Percentiles rank a stretch among this genome's conserved stretches.
Conservation (phyloP, 768 basidiomycete genomes). For the Boletales sp. region DNA sequence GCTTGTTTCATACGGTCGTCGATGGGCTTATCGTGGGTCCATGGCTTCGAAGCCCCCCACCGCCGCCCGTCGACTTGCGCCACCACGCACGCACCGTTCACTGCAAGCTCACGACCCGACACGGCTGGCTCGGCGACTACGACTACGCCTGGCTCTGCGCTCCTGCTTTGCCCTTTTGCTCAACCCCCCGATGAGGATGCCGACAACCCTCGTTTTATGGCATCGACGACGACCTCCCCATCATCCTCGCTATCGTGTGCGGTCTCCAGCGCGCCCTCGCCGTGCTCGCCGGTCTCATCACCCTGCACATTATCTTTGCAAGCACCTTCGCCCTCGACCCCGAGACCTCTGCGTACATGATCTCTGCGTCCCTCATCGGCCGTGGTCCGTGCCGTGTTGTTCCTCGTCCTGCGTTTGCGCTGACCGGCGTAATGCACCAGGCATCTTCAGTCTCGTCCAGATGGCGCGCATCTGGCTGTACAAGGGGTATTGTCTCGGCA, state of each 20-base stretch:
- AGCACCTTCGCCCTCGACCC: too few species aligned
- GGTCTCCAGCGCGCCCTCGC: conserved; percentile 77
- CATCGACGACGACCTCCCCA: conserved; percentile 66
- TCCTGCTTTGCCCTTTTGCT: conserved; percentile 64
- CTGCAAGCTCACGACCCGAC: conserved; percentile 43
- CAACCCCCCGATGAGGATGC: too few species aligned
- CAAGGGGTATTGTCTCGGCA: conserved; percentile 65
- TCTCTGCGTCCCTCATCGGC: conserved; percentile 40
- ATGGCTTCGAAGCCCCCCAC: too few species aligned
- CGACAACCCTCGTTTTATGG: conserved; percentile 72
- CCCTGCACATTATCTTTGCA: conserved; percentile 82
- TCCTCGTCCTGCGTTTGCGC: background rate
- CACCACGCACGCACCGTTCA: conserved; percentile 13
- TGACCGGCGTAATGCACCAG: conserved; percentile 29
- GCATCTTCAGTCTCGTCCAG: conserved; percentile 73
- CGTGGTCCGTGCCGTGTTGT: conserved; percentile 44
- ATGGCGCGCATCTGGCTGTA: conserved; percentile 68
- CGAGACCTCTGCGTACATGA: too few species aligned
- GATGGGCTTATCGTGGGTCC: too few species aligned
- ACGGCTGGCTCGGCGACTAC: conserved; percentile 85
- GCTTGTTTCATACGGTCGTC: too few species aligned
- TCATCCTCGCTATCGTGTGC: conserved; percentile 66
- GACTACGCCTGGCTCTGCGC: conserved; percentile 74
- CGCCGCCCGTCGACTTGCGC: too few species aligned
- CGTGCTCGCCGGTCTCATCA: conserved; percentile 81